Base-by-base conservation (phyloP, 2,329 filamentous ascomycete species). In the Gyromitra esculenta region DNA sequence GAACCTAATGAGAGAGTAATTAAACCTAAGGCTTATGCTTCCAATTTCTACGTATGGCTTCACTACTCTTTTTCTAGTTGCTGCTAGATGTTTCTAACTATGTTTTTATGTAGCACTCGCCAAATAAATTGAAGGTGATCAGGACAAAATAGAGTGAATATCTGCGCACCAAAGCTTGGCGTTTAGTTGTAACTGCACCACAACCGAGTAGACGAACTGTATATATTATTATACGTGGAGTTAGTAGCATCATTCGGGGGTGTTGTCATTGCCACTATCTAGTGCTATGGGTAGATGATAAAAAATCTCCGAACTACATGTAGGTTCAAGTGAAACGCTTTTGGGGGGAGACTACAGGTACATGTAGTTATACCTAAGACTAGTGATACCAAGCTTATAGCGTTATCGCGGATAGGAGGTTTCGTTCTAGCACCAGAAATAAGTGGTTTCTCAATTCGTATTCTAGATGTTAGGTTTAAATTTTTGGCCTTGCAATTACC, bases 21-120 rank as follows among this genome's bases (percentile, higher is more conserved):
- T 81, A 86, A 90, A 15, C 92, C 94, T 77, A 99, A 99, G 89
- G 92, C 93, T 9, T 99, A 99, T 84, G 95, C 96, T 77, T 96
- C 97, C 85, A 97, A 98, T 86, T 99, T 98, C 85, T 70, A 77
- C 57, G 77, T 79, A 79, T 56, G 75, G 15, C 37, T 15, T 39
- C 35, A 48, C 31, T 9, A 39, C n/a, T 9, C 25, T 52, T 43
- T 4, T 21, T 45, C 41, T 8, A 4, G 37, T 13, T 43, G 57
- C 21, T 48, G 21, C 5, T 50, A 65, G 43, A 48, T 48, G 31
- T 21, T 18, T 48, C 65, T 71, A 11, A 71, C 39, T 13, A n/a
- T 39, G 54, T 18, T 5, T 8, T 18, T 15, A 48, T 62, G 2
- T 73, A 79, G 78, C 73, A 80, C 75, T 77, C 78, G 5, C 70